phyloP scores from a whole-genome alignment of 2,329 filamentous ascomycete species.

The Colletotrichum brevisporum region DNA sequence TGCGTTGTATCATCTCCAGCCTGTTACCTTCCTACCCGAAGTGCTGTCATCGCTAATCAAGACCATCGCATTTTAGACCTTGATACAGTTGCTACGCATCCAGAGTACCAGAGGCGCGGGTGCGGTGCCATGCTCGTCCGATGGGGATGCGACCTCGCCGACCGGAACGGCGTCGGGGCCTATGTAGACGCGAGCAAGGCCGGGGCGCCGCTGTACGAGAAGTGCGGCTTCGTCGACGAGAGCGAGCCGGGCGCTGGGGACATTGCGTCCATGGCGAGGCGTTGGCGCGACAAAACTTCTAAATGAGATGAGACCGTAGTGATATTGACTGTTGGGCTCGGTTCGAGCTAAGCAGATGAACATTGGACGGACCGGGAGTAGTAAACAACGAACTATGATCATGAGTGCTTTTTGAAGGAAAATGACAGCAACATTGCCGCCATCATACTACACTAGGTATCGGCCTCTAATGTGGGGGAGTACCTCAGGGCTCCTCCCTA shows the following conservation, averaged over 20 bases:
- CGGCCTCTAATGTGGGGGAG: no score
- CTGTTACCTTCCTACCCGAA: no score
- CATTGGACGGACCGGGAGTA: no score
- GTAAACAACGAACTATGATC: no score
- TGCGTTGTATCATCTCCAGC: no score
- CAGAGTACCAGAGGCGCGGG: conserved; percentile 46
- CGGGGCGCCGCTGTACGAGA: conserved; percentile 22
- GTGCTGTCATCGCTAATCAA: not conserved
- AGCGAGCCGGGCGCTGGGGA: conserved; percentile 1
- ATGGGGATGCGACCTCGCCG: conserved; percentile 46
- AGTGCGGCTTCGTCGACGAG: conserved; percentile 32
- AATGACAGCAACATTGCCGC: no score
- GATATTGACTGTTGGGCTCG: no score
- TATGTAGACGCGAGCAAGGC: conserved; percentile 45
- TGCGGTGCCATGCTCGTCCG: conserved; percentile 44
- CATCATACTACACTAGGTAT: no score
- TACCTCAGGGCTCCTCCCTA: no score
- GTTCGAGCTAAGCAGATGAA: no score
- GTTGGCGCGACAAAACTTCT: not conserved
- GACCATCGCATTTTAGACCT: conserved; percentile 36
- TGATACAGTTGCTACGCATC: conserved; percentile 46
- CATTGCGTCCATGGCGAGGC: conserved; percentile 10
- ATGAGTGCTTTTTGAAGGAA: no score
- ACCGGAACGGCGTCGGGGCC: conserved; percentile 40
- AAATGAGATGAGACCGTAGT: not conserved